These are phyloP conservation scores for Russula earlei DNA, from an alignment of 768 basidiomycete genomes.

Conservation along the genomic window DNA sequence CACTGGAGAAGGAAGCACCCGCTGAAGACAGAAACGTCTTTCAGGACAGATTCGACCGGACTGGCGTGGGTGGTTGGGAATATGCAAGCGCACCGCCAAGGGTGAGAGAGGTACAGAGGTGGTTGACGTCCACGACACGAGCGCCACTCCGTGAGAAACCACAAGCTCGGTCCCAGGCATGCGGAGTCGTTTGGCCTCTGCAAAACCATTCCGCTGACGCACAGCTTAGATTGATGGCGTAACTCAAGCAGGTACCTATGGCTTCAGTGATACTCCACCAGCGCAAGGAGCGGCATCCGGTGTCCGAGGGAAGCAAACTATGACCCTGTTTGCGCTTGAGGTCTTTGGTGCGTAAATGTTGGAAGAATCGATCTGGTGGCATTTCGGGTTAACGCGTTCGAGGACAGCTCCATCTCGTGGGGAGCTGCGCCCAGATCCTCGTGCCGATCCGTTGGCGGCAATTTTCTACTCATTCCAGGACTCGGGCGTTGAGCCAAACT, in stretches of 20 bases:
- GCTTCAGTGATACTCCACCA: constrained; percentile 49
- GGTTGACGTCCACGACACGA: constrained; percentile 35
- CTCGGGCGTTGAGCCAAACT: constrained; percentile 27
- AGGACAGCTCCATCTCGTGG: constrained; percentile 39
- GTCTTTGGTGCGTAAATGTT: constrained; percentile 54
- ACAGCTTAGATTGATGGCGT: constrained; percentile 53
- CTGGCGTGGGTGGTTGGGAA: constrained; percentile 63
- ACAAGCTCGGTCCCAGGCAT: constrained; percentile 45
- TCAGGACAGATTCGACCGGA: constrained; percentile 20
- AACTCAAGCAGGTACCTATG: constrained; percentile 67
- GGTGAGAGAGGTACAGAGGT: constrained; percentile 41
- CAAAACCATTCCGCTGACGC: neutral
- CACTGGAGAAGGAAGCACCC: neutral
- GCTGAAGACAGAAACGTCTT: constrained; percentile 8
- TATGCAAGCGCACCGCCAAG: constrained; percentile 66
- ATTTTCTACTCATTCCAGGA: constrained; percentile 68
- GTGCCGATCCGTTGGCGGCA: constrained; percentile 53
- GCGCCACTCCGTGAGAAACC: constrained; percentile 18
- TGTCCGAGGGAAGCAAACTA: constrained; percentile 49
- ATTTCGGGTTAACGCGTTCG: neutral
- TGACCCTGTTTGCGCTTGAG: constrained; percentile 78
- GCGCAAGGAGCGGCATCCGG: constrained; percentile 30
- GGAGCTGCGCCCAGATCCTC: constrained; percentile 54
- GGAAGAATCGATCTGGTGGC: neutral
- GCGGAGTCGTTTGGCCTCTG: neutral